These are phyloP conservation scores for Paramecium caudatum DNA, from an alignment of 73 alveolate genomes.

Conservation along the genomic window DNA sequence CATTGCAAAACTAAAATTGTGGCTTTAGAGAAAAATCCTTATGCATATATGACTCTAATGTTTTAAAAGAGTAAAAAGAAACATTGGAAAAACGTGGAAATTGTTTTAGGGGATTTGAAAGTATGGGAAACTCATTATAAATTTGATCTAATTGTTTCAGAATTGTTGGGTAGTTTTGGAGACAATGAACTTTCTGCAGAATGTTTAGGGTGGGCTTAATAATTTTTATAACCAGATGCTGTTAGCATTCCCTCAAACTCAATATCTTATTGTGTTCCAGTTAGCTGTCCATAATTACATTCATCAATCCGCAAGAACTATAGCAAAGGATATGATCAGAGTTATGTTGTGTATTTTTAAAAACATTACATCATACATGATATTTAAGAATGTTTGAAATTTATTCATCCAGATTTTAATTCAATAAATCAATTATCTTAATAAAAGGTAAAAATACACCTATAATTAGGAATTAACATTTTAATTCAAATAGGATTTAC, in stretches of 20 bases:
- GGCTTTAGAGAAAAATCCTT: constrained; percentile 89
- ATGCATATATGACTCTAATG: constrained; percentile 85
- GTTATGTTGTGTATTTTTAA: constrained; percentile 79
- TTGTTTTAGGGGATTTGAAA: constrained; percentile 89
- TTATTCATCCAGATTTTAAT: constrained; percentile 79
- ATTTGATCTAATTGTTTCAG: constrained; percentile 93
- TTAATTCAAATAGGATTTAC: constrained; percentile 68
- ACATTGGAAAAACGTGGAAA: constrained; percentile 76
- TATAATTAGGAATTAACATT: constrained; percentile 68
- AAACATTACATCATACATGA: constrained; percentile 64
- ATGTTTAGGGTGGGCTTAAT: constrained; percentile 88
- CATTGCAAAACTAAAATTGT: constrained; percentile 79
- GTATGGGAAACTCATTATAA: constrained; percentile 72
- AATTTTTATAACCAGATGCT: constrained; percentile 82
- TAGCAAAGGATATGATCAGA: constrained; percentile 80
- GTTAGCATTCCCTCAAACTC: constrained; percentile 86
- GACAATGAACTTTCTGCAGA: constrained; percentile 97
- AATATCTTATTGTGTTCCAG: constrained; percentile 85
- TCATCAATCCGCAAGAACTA: constrained; percentile 39
- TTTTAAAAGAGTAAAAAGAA: constrained; percentile 76
- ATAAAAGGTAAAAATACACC: constrained; percentile 42
- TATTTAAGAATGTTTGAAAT: constrained; percentile 80
- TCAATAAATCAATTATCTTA: neutral
- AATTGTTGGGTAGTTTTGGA: constrained; percentile 96
- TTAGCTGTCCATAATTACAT: constrained; percentile 77